phyloP scores from a whole-genome alignment of 768 basidiomycete species.

The Hypholoma sublateritium region DNA sequence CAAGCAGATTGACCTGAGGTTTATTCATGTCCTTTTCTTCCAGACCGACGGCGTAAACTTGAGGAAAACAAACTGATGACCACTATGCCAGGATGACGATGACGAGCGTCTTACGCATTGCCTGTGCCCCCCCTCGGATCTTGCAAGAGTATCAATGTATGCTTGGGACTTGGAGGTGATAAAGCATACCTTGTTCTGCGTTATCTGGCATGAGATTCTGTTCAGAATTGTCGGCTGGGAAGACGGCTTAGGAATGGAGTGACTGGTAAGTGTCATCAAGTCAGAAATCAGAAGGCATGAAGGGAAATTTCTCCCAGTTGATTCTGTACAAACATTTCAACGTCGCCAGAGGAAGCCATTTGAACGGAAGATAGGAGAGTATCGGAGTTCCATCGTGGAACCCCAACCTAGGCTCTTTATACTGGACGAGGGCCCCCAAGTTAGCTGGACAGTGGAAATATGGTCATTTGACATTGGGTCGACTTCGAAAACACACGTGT shows the following conservation, averaged over 20 bases:
- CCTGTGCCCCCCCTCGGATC: conserved; percentile 75
- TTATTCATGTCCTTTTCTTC: conserved; percentile 81
- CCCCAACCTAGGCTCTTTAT: conserved; percentile 10
- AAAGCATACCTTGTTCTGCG: conserved; percentile 66
- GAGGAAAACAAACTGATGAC: neutral
- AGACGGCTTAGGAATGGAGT: conserved; percentile 20
- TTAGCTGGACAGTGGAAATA: neutral
- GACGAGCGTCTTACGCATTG: conserved; percentile 65
- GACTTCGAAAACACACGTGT: neutral
- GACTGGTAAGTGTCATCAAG: conserved; percentile 31
- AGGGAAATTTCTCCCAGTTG: neutral
- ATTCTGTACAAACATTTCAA: conserved; percentile 49
- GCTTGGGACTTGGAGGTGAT: neutral
- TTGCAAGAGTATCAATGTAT: conserved; percentile 8
- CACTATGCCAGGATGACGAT: neutral
- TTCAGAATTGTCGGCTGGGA: conserved; percentile 49
- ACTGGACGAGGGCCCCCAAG: neutral
- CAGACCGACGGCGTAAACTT: conserved; percentile 80
- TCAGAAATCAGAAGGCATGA: neutral
- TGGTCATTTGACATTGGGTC: too few species aligned
- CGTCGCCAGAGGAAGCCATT: conserved; percentile 50
- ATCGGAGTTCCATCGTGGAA: neutral
- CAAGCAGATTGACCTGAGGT: conserved; percentile 57
- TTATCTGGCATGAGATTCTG: conserved; percentile 71
- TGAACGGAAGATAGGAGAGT: conserved; percentile 4